phyloP scores from a whole-genome alignment of 768 basidiomycete genomes.

The Hemileccinum impolitum region DNA sequence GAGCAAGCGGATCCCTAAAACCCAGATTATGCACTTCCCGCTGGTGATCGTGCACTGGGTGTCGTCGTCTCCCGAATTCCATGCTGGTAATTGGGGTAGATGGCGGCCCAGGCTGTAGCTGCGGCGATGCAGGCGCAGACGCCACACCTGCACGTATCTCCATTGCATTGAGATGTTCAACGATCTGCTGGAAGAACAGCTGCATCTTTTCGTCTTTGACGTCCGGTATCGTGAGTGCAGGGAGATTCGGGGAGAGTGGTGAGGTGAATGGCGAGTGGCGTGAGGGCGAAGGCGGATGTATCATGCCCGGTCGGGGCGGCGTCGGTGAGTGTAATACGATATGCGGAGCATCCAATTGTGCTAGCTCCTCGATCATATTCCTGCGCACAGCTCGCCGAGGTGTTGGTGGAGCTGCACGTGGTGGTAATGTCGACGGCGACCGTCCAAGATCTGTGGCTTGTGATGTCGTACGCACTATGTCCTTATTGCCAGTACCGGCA shows the following conservation, averaged over 20 bases:
- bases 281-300: conserved; percentile 22
- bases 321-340: conserved; percentile 27
- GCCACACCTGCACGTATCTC: conserved; percentile 46
- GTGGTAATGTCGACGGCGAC: conserved; percentile 43
- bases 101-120: conserved; percentile 6
- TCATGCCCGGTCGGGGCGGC: conserved; percentile 20
- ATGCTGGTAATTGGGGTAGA: conserved; percentile 12
- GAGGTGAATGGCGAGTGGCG: conserved; percentile 25
- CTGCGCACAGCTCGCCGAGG: conserved; percentile 50
- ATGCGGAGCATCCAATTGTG: conserved; percentile 15
- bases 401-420: conserved; percentile 58
- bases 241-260: conserved; percentile 38
- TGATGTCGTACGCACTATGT: conserved; percentile 23
- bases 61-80: conserved; percentile 20
- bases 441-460: conserved; percentile 23
- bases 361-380: conserved; percentile 18
- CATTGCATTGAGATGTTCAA: conserved; percentile 73
- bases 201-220: conserved; percentile 75
- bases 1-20: conserved; percentile 39
- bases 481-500: conserved; percentile 17
- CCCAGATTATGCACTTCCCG: not conserved
- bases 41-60: conserved; percentile 2
- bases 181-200: conserved; percentile 82
- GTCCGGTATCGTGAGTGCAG: conserved; percentile 59
- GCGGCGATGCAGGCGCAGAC: conserved; percentile 16